These are phyloP conservation scores for Microsporum canis DNA, from an alignment of 2,329 filamentous ascomycete species.

Conservation along the genomic window DNA sequence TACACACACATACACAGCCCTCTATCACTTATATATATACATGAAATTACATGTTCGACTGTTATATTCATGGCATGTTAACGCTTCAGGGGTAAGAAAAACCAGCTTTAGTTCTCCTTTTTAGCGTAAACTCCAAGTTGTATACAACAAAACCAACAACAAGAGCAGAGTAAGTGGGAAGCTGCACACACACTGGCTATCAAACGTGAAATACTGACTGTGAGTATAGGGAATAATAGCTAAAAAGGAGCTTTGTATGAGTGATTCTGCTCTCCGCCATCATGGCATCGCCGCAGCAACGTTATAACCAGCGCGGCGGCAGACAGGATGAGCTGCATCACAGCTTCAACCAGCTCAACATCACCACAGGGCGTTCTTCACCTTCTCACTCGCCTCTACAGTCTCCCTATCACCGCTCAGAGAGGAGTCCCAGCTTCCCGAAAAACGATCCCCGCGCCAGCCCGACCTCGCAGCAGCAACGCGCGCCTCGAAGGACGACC, in stretches of 20 bases:
- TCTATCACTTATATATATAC: background rate
- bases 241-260: background rate
- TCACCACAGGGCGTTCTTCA: background rate
- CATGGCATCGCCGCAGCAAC: background rate
- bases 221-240: background rate
- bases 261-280: background rate
- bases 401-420: constrained; percentile 1
- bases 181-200: background rate
- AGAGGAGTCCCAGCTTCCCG: background rate
- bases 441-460: constrained; percentile 5
- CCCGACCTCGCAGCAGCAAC: constrained; percentile 7
- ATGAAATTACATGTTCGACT: background rate
- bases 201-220: background rate
- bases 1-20: background rate
- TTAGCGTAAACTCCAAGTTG: no score
- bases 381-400: constrained; percentile 5
- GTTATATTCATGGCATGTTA: background rate
- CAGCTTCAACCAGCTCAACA: constrained; percentile 9
- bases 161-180: background rate
- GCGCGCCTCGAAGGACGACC: constrained; percentile 21
- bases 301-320: constrained; percentile 5
- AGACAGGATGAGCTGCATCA: constrained; percentile 8
- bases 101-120: no score
- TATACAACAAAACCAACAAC: background rate
- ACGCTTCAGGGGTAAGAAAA: background rate